These are phyloP conservation scores for Trypanosoma grayi DNA, from an alignment of 208 protist genomes.

Conservation along the genomic window DNA sequence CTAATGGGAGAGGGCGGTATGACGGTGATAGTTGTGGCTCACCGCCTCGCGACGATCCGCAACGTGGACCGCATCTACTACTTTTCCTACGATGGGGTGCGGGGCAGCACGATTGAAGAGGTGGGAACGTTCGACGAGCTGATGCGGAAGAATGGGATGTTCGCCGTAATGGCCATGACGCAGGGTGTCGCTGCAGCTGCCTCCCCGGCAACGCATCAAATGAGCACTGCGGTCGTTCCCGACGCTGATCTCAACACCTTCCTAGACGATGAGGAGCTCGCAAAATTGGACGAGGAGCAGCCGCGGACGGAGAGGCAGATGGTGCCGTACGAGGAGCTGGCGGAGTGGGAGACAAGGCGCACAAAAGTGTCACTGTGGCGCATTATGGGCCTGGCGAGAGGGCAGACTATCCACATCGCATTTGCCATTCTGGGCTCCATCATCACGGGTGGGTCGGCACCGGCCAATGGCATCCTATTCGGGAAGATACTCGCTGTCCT, in stretches of 20 bases:
- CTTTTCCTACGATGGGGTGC: slow-evolving; percentile 54
- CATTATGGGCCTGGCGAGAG: slow-evolving; percentile 38
- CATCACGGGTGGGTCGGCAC: slow-evolving; percentile 33
- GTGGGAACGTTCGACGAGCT: slow-evolving; percentile 61
- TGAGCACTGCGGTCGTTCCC: slow-evolving; percentile 2
- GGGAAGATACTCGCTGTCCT: slow-evolving; percentile 43
- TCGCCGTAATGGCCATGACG: slow-evolving; percentile 65
- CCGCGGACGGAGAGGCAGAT: slow-evolving; percentile 50
- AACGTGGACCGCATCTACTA: slow-evolving; percentile 88
- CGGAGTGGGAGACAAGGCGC: slow-evolving; percentile 51
- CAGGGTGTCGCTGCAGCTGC: slow-evolving; percentile 32
- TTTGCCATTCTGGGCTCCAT: slow-evolving; percentile 58
- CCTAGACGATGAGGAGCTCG: slow-evolving; percentile 46
- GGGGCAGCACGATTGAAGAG: slow-evolving; percentile 56
- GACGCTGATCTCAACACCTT: slow-evolving; percentile 23
- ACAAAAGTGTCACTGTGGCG: slow-evolving; percentile 40
- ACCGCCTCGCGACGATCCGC: slow-evolving; percentile 86
- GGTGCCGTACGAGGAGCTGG: slow-evolving; percentile 54
- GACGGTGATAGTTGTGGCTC: slow-evolving; percentile 89
- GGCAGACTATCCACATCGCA: slow-evolving; percentile 31
- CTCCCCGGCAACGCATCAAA: slow-evolving; percentile 9
- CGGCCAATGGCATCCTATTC: slow-evolving; percentile 47
- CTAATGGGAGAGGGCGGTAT: slow-evolving; percentile 60
- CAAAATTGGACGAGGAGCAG: slow-evolving; percentile 39
- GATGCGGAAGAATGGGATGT: slow-evolving; percentile 41